A percentile compares a stretch with the other conserved stretches of the same genome.
Conservation (phyloP, 1,139 yeast species). For the Insectozyma bohioensis region DNA sequence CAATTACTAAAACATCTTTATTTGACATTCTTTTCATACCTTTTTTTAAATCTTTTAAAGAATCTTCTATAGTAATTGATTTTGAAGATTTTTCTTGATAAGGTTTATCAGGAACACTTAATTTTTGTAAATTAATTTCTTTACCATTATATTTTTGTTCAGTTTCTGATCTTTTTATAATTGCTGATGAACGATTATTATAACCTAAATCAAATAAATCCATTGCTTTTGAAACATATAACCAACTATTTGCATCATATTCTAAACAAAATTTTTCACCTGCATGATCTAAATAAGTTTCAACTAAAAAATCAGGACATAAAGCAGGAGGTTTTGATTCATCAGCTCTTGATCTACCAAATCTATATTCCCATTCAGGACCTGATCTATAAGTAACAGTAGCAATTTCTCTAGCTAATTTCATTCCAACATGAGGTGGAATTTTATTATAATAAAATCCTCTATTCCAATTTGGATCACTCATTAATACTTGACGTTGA, state of each 20-base stretch:
- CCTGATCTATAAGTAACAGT: slow-evolving; percentile 94
- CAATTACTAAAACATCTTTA: slow-evolving; percentile 73
- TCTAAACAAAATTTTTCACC: slow-evolving; percentile 92
- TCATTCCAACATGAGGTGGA: slow-evolving; percentile 96
- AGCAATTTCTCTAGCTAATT: slow-evolving; percentile 88
- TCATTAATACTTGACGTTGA: slow-evolving; percentile 90
- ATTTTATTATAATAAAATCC: slow-evolving; percentile 79
- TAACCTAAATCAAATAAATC: slow-evolving; percentile 84
- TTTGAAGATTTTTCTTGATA: slow-evolving; percentile 49
- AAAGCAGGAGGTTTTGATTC: slow-evolving; percentile 78
- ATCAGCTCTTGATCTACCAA: slow-evolving; percentile 86
- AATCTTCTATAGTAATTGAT: slow-evolving; percentile 52
- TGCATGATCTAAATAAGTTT: slow-evolving; percentile 89
- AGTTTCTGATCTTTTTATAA: slow-evolving; percentile 36
- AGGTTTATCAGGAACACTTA: slow-evolving; percentile 46
- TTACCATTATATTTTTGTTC: slow-evolving; percentile 23
- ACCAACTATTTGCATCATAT: slow-evolving; percentile 86
- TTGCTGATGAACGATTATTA: slow-evolving; percentile 45
- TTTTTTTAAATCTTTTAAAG: slow-evolving; percentile 55
- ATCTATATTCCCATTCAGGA: slow-evolving; percentile 94
- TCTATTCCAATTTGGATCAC: slow-evolving; percentile 92
- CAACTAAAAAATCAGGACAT: slow-evolving; percentile 90
- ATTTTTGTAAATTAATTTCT: slow-evolving; percentile 2
- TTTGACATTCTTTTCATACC: slow-evolving; percentile 68
- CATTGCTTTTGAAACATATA: slow-evolving; percentile 91